Evolutionary conservation across 2,329 filamentous ascomycete genomes (phyloP), one percentile per base, ranked within the genome.

Genomic region (Aspergillus tanneri): DNA sequence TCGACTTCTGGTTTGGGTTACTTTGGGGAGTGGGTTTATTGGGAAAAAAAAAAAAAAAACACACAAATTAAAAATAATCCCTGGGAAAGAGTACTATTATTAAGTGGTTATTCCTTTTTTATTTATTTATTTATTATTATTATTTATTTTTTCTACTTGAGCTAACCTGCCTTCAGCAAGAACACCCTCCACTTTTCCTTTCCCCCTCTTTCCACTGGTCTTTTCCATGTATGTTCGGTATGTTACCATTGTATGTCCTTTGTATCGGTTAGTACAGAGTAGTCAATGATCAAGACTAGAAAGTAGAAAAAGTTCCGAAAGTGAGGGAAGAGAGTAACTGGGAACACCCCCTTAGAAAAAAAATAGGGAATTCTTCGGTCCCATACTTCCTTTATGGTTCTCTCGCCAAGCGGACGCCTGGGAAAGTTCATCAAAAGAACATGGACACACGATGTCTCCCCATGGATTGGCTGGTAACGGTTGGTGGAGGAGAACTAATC

Each of bases 401-500:
- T 49, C 39, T 16, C 27, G 43, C 43, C 18, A 41, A 42, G 40
- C 40, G 39, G 46, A 38, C 34, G 25, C 12, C 35, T 32, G 43
- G 40, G 47, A 43, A 47, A 27, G 30, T 39, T 53, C 44, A 28
- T 43, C 34, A 40, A 47, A 41, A 40, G 34, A 49, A 35, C 27
- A 48, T 44, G 43, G 50, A 25, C 34, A 46, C 36, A n/a, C n/a
- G 25, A 24, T 18, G 35, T 34, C 45, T 30, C 46, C 32, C 53
- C 53, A 50, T 53, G 47, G 50, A 46, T 39, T 22, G 42, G 41
- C 37, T 30, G 39, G 32, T 38, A 55, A 49, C 46, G 52, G 53
- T 53, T 53, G 46, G 47, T 55, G 53, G 53, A 55, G 50, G 53
- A 53, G 43, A 45, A 25, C 36, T 47, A 21, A 47, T 16, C 37